phyloP scores from a whole-genome alignment of 2,329 filamentous ascomycete species.

The Chaetothyriales sp. region DNA sequence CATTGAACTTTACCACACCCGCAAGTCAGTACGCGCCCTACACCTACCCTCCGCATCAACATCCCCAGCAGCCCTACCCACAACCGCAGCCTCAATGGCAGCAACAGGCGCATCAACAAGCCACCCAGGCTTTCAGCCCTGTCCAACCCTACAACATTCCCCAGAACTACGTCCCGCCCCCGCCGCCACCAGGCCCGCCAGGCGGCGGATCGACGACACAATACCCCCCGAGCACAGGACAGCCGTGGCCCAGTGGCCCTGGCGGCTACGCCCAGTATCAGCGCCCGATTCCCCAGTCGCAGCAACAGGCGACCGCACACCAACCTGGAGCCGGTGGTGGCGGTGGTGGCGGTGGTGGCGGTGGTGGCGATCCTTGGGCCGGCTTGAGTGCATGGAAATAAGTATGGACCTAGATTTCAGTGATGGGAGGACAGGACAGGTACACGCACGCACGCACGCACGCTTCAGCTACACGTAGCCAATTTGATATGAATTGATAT shows the following conservation, averaged over 20 bases:
- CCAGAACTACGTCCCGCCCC: constrained; percentile 53
- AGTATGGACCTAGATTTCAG: constrained; percentile 1
- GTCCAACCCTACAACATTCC: constrained; percentile 36
- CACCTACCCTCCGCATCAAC: constrained; percentile 26
- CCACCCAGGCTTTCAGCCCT: constrained; percentile 26
- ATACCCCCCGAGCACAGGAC: constrained; percentile 28
- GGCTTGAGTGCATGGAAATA: constrained; percentile 58
- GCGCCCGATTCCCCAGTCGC: constrained; percentile 18
- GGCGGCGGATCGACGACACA: constrained; percentile 36
- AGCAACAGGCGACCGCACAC: not conserved
- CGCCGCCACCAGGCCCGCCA: constrained; percentile 52
- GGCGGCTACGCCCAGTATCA: constrained; percentile 38
- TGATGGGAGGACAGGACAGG: too few species aligned
- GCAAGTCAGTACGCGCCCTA: constrained; percentile 10
- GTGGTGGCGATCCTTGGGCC: constrained; percentile 50
- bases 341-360: not conserved
- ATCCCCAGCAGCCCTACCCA: constrained; percentile 33
- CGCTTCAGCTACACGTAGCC: too few species aligned
- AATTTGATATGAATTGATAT: too few species aligned
- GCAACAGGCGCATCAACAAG: constrained; percentile 21
- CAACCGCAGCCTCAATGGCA: constrained; percentile 31
- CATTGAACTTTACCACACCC: constrained; percentile 15
- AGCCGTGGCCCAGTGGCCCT: constrained; percentile 34
- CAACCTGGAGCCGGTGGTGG: not conserved
- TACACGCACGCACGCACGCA: too few species aligned